Percentiles rank a stretch among this genome's conserved stretches.
These are phyloP conservation scores for Pachyrhizus erosus DNA, from an alignment of 306 rosid genomes.

Conservation along the genomic window DNA sequence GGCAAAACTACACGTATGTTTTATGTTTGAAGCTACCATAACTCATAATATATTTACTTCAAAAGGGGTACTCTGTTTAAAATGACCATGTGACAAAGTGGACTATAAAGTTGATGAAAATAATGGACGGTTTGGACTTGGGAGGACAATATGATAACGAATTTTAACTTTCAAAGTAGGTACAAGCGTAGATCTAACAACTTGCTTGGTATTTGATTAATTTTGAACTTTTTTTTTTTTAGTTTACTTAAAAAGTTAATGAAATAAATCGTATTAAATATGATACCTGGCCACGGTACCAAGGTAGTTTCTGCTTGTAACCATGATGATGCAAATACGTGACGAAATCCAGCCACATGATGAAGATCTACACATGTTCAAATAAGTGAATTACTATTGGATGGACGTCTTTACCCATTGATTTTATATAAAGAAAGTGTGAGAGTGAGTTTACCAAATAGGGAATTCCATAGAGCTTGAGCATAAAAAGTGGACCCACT, in stretches of 20 bases:
- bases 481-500: constrained; percentile 62
- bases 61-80: not conserved
- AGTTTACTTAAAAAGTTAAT: not conserved
- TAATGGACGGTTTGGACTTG: not conserved
- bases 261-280: not conserved
- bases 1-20: not conserved
- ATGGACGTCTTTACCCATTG: not conserved
- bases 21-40: not conserved
- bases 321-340: constrained; percentile 98
- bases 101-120: not conserved
- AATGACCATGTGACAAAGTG: not conserved
- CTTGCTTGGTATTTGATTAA: not conserved
- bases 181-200: not conserved
- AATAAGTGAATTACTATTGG: not conserved
- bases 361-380: constrained; percentile 57
- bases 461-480: constrained; percentile 80
- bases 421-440: not conserved
- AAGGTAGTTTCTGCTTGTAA: constrained; percentile 81
- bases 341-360: constrained; percentile 93
- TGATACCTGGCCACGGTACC: constrained; percentile 95
- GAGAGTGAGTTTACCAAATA: constrained; percentile 63
- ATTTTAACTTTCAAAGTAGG: not conserved
- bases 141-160: not conserved
- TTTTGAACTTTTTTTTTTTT: not conserved
- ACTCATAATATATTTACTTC: not conserved